Conservation (phyloP, 179 eudicot species). For the Spergularia azorica region DNA sequence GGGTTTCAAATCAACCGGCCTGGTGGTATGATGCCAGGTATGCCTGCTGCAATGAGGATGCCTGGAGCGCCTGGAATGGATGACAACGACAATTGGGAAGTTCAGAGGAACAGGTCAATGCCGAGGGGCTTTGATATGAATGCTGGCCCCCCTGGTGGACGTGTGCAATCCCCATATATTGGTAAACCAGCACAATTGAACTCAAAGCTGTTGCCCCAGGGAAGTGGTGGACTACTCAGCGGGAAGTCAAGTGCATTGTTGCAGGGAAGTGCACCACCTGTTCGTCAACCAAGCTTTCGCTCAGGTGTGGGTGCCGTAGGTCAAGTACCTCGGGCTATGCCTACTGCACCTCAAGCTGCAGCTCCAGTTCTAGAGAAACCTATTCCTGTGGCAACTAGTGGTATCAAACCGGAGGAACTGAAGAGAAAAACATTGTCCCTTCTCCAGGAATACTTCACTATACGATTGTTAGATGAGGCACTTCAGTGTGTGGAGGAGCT, state of each 20-base stretch:
- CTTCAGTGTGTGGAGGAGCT: constrained; percentile 78
- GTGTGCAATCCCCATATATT: constrained; percentile 52
- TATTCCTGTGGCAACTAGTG: constrained; percentile 28
- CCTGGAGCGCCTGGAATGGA: constrained; percentile 79
- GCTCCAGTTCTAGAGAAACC: constrained; percentile 35
- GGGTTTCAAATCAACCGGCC: constrained; percentile 66
- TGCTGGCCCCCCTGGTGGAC: constrained; percentile 36
- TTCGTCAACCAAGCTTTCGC: constrained; percentile 43
- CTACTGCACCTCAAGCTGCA: constrained; percentile 27
- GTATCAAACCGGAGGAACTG: constrained; percentile 49
- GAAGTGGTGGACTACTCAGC: constrained; percentile 60
- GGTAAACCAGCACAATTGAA: constrained; percentile 54
- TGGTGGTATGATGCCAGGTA: constrained; percentile 99
- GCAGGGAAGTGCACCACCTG: constrained; percentile 69
- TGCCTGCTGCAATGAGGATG: constrained; percentile 88
- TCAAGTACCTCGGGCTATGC: constrained; percentile 35
- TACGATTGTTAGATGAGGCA: constrained; percentile 77
- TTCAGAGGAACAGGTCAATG: constrained; percentile 70
- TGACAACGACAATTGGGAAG: constrained; percentile 89
- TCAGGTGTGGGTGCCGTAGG: constrained; percentile 34
- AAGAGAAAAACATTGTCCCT: constrained; percentile 67
- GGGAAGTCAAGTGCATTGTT: constrained; percentile 76
- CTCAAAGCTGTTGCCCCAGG: constrained; percentile 75
- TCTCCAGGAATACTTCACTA: constrained; percentile 78
- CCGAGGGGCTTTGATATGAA: constrained; percentile 47